phyloP scores from a whole-genome alignment of 768 basidiomycete species.

The Kwoniella pini region DNA sequence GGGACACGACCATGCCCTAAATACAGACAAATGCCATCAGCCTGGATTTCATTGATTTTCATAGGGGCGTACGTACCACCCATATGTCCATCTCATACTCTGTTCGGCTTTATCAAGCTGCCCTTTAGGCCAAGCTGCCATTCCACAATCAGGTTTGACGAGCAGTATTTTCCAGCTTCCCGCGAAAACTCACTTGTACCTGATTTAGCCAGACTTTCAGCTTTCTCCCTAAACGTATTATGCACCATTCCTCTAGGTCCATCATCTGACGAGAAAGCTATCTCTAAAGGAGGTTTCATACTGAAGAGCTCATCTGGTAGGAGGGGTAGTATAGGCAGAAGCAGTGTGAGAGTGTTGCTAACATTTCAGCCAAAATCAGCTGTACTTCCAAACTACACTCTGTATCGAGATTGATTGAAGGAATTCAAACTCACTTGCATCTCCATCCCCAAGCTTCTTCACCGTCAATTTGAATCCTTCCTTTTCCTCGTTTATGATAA shows the following conservation, averaged over 20 bases:
- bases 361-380: background rate
- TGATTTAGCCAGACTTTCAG: conserved; percentile 32
- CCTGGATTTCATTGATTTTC: too few relatives aligned
- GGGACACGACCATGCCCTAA: conserved; percentile 43
- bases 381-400: too few relatives aligned
- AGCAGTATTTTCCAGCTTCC: background rate
- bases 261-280: conserved; percentile 35
- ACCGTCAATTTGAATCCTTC: conserved; percentile 33
- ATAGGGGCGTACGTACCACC: too few relatives aligned
- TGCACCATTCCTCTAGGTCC: conserved; percentile 41
- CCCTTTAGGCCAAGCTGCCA: conserved; percentile 34
- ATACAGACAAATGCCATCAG: too few relatives aligned
- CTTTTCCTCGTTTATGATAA: conserved; percentile 29
- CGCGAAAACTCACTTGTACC: conserved; percentile 26
- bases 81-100: conserved; percentile 43
- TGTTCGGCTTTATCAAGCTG: conserved; percentile 42
- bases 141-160: background rate
- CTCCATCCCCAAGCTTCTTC: conserved; percentile 38
- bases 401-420: background rate
- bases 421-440: conserved; percentile 33
- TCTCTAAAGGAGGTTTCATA: conserved; percentile 34
- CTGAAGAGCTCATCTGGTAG: conserved; percentile 35
- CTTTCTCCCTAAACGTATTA: conserved; percentile 30
- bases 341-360: conserved; percentile 38
- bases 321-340: conserved; percentile 35